These are phyloP conservation scores for Phlegmacium glaucopus DNA, from an alignment of 768 basidiomycete genomes.

Conservation along the genomic window DNA sequence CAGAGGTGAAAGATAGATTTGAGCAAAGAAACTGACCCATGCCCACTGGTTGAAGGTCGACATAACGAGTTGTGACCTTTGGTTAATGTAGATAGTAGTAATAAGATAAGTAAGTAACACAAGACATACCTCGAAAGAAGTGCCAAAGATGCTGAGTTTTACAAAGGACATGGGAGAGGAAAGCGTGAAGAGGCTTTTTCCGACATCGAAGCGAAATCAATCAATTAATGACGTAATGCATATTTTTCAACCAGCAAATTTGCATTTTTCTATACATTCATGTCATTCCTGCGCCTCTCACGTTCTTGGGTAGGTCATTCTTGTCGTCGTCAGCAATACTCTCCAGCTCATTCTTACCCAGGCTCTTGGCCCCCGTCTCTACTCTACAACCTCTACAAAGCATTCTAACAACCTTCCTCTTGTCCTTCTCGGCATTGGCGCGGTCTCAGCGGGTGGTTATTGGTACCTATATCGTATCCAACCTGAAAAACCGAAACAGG, in stretches of 20 bases:
- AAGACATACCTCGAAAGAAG: slow-evolving; percentile 81
- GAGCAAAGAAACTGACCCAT: slow-evolving; percentile 68
- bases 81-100: slow-evolving; percentile 15
- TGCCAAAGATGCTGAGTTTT: slow-evolving; percentile 98
- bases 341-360: slow-evolving; percentile 12
- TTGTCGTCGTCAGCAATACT: background rate
- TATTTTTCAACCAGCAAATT: too few relatives aligned
- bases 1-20: slow-evolving; percentile 3
- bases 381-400: slow-evolving; percentile 38
- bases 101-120: slow-evolving; percentile 13
- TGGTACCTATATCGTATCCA: slow-evolving; percentile 45
- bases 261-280: slow-evolving; percentile 15
- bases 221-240: too few relatives aligned
- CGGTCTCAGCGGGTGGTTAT: slow-evolving; percentile 40
- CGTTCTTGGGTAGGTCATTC: slow-evolving; percentile 40
- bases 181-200: too few relatives aligned
- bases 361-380: slow-evolving; percentile 36
- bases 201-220: too few relatives aligned
- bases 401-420: slow-evolving; percentile 49
- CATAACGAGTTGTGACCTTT: slow-evolving; percentile 96
- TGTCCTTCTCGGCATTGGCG: slow-evolving; percentile 46
- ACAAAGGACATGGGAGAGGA: slow-evolving; percentile 77
- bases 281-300: slow-evolving; percentile 43
- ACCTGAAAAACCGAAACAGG: slow-evolving; percentile 35
- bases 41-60: slow-evolving; percentile 97